phyloP scores from a whole-genome alignment of 257 asterid genomes.

The Ballota nigra region DNA sequence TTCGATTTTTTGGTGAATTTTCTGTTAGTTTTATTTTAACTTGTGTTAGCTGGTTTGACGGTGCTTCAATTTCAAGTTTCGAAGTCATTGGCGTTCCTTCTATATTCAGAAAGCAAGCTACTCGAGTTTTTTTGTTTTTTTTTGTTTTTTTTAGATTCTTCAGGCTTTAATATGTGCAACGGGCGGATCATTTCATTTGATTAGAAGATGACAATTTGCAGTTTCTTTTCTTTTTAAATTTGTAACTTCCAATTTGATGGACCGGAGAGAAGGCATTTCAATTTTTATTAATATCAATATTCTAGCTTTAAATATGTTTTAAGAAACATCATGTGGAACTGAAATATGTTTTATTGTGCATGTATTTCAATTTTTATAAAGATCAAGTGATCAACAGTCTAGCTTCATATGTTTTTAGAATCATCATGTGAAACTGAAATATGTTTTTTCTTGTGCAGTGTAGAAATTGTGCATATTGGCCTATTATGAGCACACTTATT shows the following conservation, averaged over 20 bases:
- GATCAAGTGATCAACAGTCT: background rate
- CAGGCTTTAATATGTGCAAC: background rate
- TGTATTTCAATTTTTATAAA: background rate
- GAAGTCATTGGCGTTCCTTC: background rate
- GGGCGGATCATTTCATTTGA: background rate
- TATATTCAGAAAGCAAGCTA: background rate
- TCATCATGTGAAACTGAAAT: background rate
- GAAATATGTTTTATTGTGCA: background rate
- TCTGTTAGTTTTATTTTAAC: background rate
- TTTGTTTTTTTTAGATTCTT: background rate
- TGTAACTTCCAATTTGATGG: background rate
- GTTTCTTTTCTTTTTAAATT: background rate
- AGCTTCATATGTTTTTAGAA: background rate
- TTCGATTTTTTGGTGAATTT: background rate
- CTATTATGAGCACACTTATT: background rate
- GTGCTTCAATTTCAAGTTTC: conserved; percentile 20
- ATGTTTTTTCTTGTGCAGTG: background rate
- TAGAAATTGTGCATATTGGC: background rate
- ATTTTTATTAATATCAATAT: background rate
- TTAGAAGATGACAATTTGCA: background rate
- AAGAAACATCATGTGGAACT: background rate
- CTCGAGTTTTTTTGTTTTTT: no score
- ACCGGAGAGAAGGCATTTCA: background rate
- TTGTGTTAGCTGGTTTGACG: background rate
- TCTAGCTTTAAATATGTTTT: background rate